Base-by-base conservation (phyloP, 352 stramenopile species). In the Pythium monospermum region DNA sequence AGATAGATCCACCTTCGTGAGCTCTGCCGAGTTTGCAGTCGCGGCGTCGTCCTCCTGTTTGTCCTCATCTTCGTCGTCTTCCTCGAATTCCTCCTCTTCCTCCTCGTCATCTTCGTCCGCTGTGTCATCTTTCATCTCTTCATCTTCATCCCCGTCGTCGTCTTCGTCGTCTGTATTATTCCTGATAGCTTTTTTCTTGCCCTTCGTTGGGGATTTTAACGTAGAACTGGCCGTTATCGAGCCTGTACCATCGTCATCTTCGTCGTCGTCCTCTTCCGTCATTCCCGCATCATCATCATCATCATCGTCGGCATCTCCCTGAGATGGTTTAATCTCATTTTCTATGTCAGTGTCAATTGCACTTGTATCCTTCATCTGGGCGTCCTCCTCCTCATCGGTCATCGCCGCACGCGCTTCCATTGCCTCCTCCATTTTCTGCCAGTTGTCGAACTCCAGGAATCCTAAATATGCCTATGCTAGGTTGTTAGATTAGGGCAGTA, bases 221-320 rank as follows among this genome's bases (percentile, higher is more conserved):
- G 37, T 50, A 0, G 22, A 12, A 7, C 48, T 53, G 15, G 46
- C 13, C 1, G 19, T n/a, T n/a, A n/a, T n/a, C n/a, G n/a, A n/a
- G n/a, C n/a, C n/a, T n/a, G n/a, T n/a, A n/a, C n/a, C 10, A n/a
- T 57, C 61, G 28, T 45, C 35, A 31, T 64, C 57, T 21, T 61
- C 53, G 30, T 68, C 55, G 27, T 83, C 76, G 11, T 86, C 76
- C 27, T 86, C 74, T 28, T 77, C 74, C n/a, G 66, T 81, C 38
- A 68, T 57, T 13, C 81, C 68, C 19, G 42, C 53, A 10, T 74
- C 69, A 16, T 83, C 73, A 5, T 74, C 61, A 1, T 76, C 63
- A 15, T 65, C 60, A 11, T 63, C 66, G 3, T 69, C 75, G 23
- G 66, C 69, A 21, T 69, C 76, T 4, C 59, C 46, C 16, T 44